Evolutionary conservation across 352 stramenopile species (phyloP).

Genomic region (Pythium rhizo-oryzae): DNA sequence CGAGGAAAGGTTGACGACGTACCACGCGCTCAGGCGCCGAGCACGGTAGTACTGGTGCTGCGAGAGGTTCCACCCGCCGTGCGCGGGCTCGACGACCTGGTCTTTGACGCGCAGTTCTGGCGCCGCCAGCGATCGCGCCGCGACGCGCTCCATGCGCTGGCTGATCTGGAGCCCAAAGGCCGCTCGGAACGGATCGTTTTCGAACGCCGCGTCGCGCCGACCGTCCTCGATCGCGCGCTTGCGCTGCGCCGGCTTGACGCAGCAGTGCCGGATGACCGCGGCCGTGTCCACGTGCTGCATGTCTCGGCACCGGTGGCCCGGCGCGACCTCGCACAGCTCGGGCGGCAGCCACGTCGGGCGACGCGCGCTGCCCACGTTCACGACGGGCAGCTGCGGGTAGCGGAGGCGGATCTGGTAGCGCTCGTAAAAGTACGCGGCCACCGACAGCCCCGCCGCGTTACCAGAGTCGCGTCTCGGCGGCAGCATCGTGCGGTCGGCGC

Average conservation of each 20-base stretch:
- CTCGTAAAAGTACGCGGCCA: slow-evolving; percentile 10
- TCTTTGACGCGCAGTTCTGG: slow-evolving; percentile 6
- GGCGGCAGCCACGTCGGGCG: slow-evolving; percentile 22
- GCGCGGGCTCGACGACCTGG: neutral
- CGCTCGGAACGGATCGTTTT: slow-evolving; percentile 16
- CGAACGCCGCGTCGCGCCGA: slow-evolving; percentile 1
- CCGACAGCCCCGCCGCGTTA: neutral
- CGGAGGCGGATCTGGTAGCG: slow-evolving; percentile 13
- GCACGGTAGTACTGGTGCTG: slow-evolving; percentile 8
- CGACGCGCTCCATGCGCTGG: slow-evolving; percentile 7
- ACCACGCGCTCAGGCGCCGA: slow-evolving; percentile 9
- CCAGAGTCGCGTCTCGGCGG: neutral
- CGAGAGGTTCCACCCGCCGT: slow-evolving; percentile 11
- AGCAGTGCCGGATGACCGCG: slow-evolving; percentile 10
- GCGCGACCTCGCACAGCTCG: slow-evolving; percentile 22
- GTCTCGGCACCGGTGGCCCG: slow-evolving; percentile 13
- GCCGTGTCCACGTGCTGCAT: slow-evolving; percentile 4
- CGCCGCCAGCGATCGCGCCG: slow-evolving; percentile 1
- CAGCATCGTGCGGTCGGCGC: slow-evolving; percentile 14
- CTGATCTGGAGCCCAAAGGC: slow-evolving; percentile 18
- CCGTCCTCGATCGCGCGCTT: slow-evolving; percentile 8
- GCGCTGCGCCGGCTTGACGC: slow-evolving; percentile 4
- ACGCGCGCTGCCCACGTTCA: slow-evolving; percentile 12
- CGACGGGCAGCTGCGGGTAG: slow-evolving; percentile 14
- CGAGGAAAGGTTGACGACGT: slow-evolving; percentile 19